phyloP scores from a whole-genome alignment of 2,329 filamentous ascomycete genomes.

The Claviceps capensis region DNA sequence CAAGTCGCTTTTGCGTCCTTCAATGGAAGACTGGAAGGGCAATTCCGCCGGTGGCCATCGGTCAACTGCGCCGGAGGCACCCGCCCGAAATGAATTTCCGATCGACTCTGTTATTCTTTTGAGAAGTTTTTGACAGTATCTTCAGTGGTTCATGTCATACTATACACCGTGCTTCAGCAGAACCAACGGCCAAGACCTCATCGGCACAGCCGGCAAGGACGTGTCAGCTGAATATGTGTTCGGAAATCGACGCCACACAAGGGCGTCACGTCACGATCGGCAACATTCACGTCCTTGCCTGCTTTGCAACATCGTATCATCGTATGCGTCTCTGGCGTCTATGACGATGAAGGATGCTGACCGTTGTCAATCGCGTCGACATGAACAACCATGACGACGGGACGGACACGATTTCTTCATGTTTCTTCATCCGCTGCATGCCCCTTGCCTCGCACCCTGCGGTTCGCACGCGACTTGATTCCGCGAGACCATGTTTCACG shows the following conservation, averaged over 20 bases:
- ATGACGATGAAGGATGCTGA: neutral
- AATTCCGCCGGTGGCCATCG: no score
- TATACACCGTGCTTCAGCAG: neutral
- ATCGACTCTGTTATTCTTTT: no score
- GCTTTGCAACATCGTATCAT: neutral
- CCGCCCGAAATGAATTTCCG: no score
- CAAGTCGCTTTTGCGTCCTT: no score
- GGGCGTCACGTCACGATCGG: neutral
- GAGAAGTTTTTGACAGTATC: no score
- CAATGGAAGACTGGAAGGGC: no score
- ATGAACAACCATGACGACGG: neutral
- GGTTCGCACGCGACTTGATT: neutral
- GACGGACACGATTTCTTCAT: neutral
- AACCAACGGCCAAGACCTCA: neutral
- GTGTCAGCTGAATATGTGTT: neutral
- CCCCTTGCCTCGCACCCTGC: neutral
- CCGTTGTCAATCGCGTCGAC: neutral
- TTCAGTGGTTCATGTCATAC: neutral
- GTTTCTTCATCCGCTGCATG: neutral
- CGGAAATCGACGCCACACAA: neutral
- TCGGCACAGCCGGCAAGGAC: neutral
- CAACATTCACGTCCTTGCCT: neutral
- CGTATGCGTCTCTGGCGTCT: no score
- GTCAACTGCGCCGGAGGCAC: no score
- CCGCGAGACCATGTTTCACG: no score